Evolutionary conservation across 148 eudicot species (phyloP), one percentile per base, ranked within the genome.

Genomic region (Silene latifolia): DNA sequence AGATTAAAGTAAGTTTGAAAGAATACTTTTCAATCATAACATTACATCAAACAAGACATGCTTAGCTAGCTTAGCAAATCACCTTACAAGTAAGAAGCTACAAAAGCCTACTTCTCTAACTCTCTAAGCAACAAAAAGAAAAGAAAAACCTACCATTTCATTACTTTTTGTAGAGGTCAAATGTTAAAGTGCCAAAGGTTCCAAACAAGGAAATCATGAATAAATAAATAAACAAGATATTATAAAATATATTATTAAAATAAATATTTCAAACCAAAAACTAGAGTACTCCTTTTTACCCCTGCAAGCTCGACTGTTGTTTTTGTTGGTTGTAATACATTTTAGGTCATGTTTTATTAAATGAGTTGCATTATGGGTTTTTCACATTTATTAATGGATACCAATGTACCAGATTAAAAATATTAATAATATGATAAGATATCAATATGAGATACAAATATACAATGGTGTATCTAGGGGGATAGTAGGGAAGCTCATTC

Each of bases 281-380:
- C 29, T 70, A 69, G 19, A 29, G 62, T 77, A 19, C 74, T 74
- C 39, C 21, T 71, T 71, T 70, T 60, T 8, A 5, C 63, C 48
- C 64, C 79, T 76, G 79, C 79, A 61, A 76, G 20, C 58, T 57
- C 0, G 17, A 68, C 74, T 59, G 73, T 15, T 13, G 56, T 56
- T 19, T 76, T 68, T 76, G 67, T 60, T 76, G 73, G 73, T 59
- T 76, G 73, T 68, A 68, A 69, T 67, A 69, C 69, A 76, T 76
- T 76, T 76, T 68, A 67, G 79, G 73, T 60, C 67, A 58, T 59
- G 44, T 76, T 76, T 69, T 59, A 59, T 68, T 76, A 44, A 68
- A 57, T 76, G 67, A 35, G 23, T 0, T 69, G 46, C 67, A 76
- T 76, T 51, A 69, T 69, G 74, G 74, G 65, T 47, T 66, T 67